Conservation (phyloP, 768 basidiomycete species). For the Cantharellus cinnabarinus region DNA sequence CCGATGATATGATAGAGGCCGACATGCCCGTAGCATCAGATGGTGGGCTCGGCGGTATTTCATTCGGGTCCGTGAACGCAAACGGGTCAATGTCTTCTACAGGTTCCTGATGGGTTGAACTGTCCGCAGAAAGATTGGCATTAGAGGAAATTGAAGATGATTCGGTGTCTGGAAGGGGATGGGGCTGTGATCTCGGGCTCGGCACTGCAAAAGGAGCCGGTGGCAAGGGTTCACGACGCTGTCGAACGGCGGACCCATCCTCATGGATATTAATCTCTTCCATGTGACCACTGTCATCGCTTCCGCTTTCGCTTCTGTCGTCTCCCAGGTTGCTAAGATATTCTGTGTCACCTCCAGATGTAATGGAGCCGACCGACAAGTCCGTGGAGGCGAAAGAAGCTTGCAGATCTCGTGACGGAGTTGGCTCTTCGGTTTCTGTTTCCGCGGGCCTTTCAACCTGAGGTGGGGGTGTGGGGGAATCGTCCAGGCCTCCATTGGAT, state of each 20-base stretch:
- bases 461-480: constrained; percentile 25
- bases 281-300: constrained; percentile 23
- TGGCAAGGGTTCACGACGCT: neutral
- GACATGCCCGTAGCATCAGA: neutral
- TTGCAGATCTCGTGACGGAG: constrained; percentile 19
- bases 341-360: constrained; percentile 23
- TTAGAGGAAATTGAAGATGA: constrained; percentile 8
- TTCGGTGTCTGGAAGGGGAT: neutral
- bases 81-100: constrained; percentile 9
- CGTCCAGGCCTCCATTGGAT: constrained; percentile 18
- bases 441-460: constrained; percentile 13
- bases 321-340: constrained; percentile 35
- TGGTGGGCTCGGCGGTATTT: neutral
- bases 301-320: constrained; percentile 29
- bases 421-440: neutral
- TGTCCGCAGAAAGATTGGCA: neutral
- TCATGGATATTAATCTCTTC: constrained; percentile 68
- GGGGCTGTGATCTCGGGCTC: neutral
- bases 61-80: constrained; percentile 4
- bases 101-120: too few species aligned
- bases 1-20: neutral
- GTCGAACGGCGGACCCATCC: constrained; percentile 20
- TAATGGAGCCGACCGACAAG: constrained; percentile 29
- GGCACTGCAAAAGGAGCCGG: neutral
- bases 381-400: constrained; percentile 30